phyloP scores from a whole-genome alignment of 1,284 basidiomycete genomes.

The Moesziomyces globuligerus region DNA sequence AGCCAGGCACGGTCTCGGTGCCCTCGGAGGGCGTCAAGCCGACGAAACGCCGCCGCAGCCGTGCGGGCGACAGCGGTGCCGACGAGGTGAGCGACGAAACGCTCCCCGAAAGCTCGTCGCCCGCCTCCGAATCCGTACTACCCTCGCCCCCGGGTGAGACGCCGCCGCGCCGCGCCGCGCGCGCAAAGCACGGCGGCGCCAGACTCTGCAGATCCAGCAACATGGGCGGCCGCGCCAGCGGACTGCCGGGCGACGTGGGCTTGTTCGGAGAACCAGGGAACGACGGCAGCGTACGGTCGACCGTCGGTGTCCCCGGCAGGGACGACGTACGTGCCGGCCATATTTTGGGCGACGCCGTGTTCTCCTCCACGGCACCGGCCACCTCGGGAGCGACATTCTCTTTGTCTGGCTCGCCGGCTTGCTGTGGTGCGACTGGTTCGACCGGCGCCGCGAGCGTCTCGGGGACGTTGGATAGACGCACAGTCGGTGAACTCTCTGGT shows the following conservation, averaged over 20 bases:
- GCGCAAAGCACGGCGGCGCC: conserved; percentile 18
- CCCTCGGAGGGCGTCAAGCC: conserved; percentile 39
- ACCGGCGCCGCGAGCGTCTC: conserved; percentile 2
- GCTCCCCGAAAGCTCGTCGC: conserved; percentile 28
- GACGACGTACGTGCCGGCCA: conserved; percentile 38
- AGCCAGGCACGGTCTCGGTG: conserved; percentile 44
- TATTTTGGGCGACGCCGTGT: background rate
- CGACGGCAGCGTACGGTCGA: conserved; percentile 11
- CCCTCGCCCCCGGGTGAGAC: conserved; percentile 33
- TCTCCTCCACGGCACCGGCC: background rate
- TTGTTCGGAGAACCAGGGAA: conserved; percentile 44
- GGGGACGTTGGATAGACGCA: conserved; percentile 17
- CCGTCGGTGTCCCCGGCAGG: conserved; percentile 22
- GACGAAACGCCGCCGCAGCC: conserved; percentile 16
- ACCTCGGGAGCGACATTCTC: background rate
- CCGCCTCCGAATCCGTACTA: conserved; percentile 31
- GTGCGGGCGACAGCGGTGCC: conserved; percentile 11
- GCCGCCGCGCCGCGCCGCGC: conserved; percentile 1
- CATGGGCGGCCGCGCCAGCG: conserved; percentile 27
- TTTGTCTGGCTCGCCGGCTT: background rate
- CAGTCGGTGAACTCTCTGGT: background rate
- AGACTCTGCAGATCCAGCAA: conserved; percentile 29
- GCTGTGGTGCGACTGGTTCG: background rate
- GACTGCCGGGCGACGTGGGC: conserved; percentile 16
- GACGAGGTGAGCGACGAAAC: conserved; percentile 31